Conservation (phyloP, 2,329 filamentous ascomycete species). For the Cercospora brassicicola region DNA sequence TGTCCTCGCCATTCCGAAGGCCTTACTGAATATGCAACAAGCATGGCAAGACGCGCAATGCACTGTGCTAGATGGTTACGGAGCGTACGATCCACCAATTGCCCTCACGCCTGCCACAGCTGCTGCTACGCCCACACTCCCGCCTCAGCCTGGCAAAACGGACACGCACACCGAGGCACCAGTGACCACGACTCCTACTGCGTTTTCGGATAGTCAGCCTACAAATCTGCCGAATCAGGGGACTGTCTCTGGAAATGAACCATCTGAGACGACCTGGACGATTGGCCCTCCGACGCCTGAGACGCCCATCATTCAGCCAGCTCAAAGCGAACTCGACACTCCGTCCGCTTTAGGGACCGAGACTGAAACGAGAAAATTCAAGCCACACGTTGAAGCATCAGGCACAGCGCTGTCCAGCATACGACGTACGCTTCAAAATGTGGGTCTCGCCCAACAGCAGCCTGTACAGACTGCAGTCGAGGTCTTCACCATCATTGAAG, state of each 20-base stretch:
- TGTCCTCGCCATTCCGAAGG: constrained; percentile 9
- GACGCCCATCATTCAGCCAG: neutral
- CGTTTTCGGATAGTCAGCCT: constrained; percentile 4
- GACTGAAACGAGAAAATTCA: neutral
- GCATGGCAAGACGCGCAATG: constrained; percentile 15
- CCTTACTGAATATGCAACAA: constrained; percentile 11
- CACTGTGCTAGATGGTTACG: constrained; percentile 2
- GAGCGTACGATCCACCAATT: constrained; percentile 20
- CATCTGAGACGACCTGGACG: neutral
- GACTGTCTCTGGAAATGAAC: neutral
- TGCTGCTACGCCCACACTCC: constrained; percentile 12
- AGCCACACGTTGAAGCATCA: neutral
- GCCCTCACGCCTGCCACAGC: constrained; percentile 12
- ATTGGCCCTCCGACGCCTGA: neutral
- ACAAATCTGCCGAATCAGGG: neutral
- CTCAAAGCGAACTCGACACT: neutral
- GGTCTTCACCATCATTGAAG: constrained; percentile 6
- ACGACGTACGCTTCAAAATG: neutral
- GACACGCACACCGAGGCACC: neutral
- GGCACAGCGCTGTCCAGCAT: neutral
- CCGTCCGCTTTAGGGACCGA: neutral
- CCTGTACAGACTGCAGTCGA: neutral
- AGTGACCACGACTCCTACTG: constrained; percentile 7
- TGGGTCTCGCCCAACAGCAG: neutral
- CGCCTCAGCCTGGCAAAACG: constrained; percentile 14